phyloP scores from a whole-genome alignment of 768 basidiomycete genomes.

The Steccherinum ochraceum region DNA sequence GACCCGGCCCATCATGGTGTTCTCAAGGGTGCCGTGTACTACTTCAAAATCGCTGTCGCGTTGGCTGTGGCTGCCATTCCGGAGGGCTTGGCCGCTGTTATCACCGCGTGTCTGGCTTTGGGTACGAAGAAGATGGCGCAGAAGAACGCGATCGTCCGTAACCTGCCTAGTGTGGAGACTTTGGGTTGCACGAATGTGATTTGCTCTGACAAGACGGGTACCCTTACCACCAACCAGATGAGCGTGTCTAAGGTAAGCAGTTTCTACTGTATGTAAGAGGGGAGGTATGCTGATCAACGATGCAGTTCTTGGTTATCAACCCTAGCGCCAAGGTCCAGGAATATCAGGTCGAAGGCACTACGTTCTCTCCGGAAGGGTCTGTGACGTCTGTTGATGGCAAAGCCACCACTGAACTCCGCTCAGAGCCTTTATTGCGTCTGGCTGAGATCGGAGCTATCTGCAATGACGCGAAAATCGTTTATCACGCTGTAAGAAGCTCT shows the following conservation, averaged over 20 bases:
- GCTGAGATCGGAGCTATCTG: constrained; percentile 92
- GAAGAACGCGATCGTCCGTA: constrained; percentile 96
- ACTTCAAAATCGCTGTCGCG: constrained; percentile 99
- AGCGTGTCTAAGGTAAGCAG: constrained; percentile 70
- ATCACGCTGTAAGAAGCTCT: constrained; percentile 52
- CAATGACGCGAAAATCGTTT: constrained; percentile 90
- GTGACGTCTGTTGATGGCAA: constrained; percentile 65
- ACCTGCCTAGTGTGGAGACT: constrained; percentile 95
- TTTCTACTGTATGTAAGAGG: not conserved
- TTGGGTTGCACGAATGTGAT: constrained; percentile 98
- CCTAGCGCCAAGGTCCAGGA: constrained; percentile 48
- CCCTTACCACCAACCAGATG: constrained; percentile 96
- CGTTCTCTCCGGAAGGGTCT: constrained; percentile 80
- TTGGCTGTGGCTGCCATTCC: constrained; percentile 99
- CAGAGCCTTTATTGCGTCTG: constrained; percentile 72
- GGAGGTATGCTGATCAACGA: not conserved
- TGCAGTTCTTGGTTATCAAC: constrained; percentile 75
- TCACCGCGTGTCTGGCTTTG: constrained; percentile 92
- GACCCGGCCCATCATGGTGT: constrained; percentile 90
- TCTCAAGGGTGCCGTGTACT: constrained; percentile 93
- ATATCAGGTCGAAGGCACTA: constrained; percentile 85
- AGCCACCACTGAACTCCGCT: constrained; percentile 49
- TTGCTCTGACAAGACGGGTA: constrained; percentile 98
- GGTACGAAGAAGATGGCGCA: constrained; percentile 99
- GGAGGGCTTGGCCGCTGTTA: constrained; percentile 96